phyloP scores from a whole-genome alignment of 1,139 yeast species.

The Pichia sp. region DNA sequence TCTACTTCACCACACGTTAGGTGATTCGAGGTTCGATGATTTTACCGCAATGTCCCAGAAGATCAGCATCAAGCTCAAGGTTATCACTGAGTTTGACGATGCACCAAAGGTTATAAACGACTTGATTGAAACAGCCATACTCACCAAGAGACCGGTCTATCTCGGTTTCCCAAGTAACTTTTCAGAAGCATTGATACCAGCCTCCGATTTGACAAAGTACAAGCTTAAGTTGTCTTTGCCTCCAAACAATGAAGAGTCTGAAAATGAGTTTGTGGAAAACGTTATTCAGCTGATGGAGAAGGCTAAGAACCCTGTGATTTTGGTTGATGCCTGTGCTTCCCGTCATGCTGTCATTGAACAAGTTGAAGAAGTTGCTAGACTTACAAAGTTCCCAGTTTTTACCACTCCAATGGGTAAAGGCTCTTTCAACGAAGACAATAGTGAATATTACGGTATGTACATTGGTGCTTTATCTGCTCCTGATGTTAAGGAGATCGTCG shows the following conservation, averaged over 20 bases:
- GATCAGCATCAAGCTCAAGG: constrained; percentile 62
- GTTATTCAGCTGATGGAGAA: constrained; percentile 48
- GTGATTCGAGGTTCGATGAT: constrained; percentile 80
- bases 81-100: constrained; percentile 54
- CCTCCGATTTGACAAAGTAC: constrained; percentile 45
- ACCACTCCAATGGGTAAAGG: constrained; percentile 93
- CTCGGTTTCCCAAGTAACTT: constrained; percentile 80
- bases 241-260: constrained; percentile 66
- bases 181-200: constrained; percentile 60
- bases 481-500: constrained; percentile 71
- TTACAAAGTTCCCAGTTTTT: constrained; percentile 77
- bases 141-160: constrained; percentile 78
- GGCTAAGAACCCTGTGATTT: constrained; percentile 65
- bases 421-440: constrained; percentile 65
- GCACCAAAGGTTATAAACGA: constrained; percentile 72
- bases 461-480: constrained; percentile 78
- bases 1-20: constrained; percentile 50
- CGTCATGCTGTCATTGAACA: constrained; percentile 68
- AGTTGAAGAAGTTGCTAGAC: constrained; percentile 57
- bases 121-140: constrained; percentile 67
- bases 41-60: constrained; percentile 71
- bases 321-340: constrained; percentile 84
- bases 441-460: constrained; percentile 81
- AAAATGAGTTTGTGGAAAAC: constrained; percentile 62
- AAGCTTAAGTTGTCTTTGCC: constrained; percentile 53